Evolutionary conservation across 2,329 filamentous ascomycete genomes (phyloP).

Genomic region (Neoarthrinium moseri): DNA sequence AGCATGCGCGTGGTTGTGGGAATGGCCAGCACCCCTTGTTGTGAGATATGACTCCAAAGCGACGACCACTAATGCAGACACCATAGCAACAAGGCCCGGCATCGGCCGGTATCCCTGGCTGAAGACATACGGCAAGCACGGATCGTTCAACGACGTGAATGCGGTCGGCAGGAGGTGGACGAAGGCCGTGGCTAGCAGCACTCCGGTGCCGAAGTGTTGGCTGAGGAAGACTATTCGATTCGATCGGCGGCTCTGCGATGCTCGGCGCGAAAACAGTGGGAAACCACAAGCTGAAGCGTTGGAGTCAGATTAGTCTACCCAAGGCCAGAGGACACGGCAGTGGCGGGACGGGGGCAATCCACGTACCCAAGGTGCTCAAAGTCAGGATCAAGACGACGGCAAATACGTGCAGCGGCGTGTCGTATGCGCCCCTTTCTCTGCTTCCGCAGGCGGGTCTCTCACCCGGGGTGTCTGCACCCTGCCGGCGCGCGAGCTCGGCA

Average conservation of each 20-base stretch:
- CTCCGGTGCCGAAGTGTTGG: slow-evolving; percentile 78
- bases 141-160: slow-evolving; percentile 65
- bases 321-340: too few species aligned
- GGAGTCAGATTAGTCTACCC: background rate
- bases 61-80: slow-evolving; percentile 78
- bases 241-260: slow-evolving; percentile 56
- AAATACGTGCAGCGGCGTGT: slow-evolving; percentile 65
- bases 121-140: slow-evolving; percentile 76
- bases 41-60: slow-evolving; percentile 88
- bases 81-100: slow-evolving; percentile 79
- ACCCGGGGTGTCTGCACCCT: slow-evolving; percentile 30
- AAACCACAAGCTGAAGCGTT: slow-evolving; percentile 57
- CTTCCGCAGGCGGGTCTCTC: slow-evolving; percentile 52
- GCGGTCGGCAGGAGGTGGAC: slow-evolving; percentile 73
- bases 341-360: background rate
- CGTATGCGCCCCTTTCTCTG: slow-evolving; percentile 55
- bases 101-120: slow-evolving; percentile 76
- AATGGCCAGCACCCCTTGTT: slow-evolving; percentile 62
- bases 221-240: slow-evolving; percentile 63
- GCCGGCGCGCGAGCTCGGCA: slow-evolving; percentile 51
- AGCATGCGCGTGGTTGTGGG: slow-evolving; percentile 44
- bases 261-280: slow-evolving; percentile 61
- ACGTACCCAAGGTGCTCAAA: slow-evolving; percentile 57
- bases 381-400: slow-evolving; percentile 65
- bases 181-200: slow-evolving; percentile 83